Conservation (phyloP, 2,329 filamentous ascomycete species). For the Colletotrichum spinosum region DNA sequence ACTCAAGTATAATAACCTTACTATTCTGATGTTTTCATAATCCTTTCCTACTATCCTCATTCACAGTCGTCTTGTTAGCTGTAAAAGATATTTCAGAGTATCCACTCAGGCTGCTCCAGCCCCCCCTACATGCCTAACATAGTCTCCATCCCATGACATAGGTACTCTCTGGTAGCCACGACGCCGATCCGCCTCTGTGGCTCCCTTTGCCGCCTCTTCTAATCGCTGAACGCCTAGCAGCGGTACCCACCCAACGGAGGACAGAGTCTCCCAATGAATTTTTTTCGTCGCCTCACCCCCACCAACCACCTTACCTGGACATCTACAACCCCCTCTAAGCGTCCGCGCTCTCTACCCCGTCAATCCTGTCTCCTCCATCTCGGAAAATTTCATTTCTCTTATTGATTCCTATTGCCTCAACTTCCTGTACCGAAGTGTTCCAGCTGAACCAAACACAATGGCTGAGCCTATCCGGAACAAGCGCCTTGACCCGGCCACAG, state of each 20-base stretch:
- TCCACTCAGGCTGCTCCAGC: too few species aligned
- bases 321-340: conserved; percentile 31
- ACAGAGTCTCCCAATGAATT: conserved; percentile 34
- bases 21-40: too few species aligned
- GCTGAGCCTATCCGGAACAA: conserved; percentile 74
- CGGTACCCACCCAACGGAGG: conserved; percentile 33
- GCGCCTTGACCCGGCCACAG: conserved; percentile 66
- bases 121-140: too few species aligned
- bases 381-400: conserved; percentile 17
- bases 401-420: conserved; percentile 14
- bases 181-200: too few species aligned
- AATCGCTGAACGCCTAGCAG: conserved; percentile 30
- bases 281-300: conserved; percentile 11
- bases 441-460: conserved; percentile 55
- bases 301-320: conserved; percentile 32
- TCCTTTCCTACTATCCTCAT: too few species aligned
- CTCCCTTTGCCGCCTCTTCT: background rate
- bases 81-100: too few species aligned
- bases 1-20: too few species aligned
- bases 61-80: too few species aligned
- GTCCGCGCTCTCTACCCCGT: conserved; percentile 23
- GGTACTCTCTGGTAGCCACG: too few species aligned
- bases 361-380: conserved; percentile 15
- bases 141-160: too few species aligned
- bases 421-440: conserved; percentile 9